Percentiles rank a stretch among this genome's conserved stretches.
phyloP scores from a whole-genome alignment of 2,329 filamentous ascomycete species.

The Ophiocordyceps robertsii region DNA sequence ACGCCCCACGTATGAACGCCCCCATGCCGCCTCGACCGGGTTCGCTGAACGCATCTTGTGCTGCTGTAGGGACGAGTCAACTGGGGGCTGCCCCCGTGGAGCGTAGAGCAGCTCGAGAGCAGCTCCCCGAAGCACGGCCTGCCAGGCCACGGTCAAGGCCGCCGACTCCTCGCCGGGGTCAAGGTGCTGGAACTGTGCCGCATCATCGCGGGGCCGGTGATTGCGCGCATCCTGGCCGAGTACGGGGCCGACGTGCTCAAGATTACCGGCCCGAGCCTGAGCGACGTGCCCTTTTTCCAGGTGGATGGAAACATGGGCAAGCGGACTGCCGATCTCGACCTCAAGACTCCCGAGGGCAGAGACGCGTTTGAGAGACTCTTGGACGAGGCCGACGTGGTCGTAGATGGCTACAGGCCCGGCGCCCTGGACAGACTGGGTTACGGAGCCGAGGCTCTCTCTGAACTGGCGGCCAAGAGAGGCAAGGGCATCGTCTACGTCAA shows the following conservation, averaged over 20 bases:
- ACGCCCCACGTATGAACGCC: constrained; percentile 28
- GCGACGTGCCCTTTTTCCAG: constrained; percentile 60
- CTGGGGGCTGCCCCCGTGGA: constrained; percentile 28
- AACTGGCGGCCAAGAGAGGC: constrained; percentile 37
- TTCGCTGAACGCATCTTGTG: background rate
- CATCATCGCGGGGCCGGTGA: constrained; percentile 63
- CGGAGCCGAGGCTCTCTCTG: constrained; percentile 37
- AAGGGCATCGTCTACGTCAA: constrained; percentile 55
- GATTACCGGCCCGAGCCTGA: constrained; percentile 52
- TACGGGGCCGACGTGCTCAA: constrained; percentile 65
- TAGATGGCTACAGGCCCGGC: constrained; percentile 56
- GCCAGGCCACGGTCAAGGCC: constrained; percentile 7
- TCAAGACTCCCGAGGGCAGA: constrained; percentile 41
- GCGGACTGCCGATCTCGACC: constrained; percentile 48
- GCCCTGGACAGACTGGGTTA: constrained; percentile 52
- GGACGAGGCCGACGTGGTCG: constrained; percentile 48
- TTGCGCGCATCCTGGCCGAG: constrained; percentile 58
- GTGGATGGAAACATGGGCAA: constrained; percentile 63
- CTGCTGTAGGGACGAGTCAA: constrained; percentile 29
- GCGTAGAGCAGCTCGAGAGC: constrained; percentile 34
- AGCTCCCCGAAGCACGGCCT: constrained; percentile 33
- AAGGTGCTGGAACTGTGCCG: constrained; percentile 64
- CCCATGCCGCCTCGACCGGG: background rate
- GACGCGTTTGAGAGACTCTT: constrained; percentile 44
- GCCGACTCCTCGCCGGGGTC: constrained; percentile 39